phyloP scores from a whole-genome alignment of 164 flowering plant genomes.

The Vitis amurensis region DNA sequence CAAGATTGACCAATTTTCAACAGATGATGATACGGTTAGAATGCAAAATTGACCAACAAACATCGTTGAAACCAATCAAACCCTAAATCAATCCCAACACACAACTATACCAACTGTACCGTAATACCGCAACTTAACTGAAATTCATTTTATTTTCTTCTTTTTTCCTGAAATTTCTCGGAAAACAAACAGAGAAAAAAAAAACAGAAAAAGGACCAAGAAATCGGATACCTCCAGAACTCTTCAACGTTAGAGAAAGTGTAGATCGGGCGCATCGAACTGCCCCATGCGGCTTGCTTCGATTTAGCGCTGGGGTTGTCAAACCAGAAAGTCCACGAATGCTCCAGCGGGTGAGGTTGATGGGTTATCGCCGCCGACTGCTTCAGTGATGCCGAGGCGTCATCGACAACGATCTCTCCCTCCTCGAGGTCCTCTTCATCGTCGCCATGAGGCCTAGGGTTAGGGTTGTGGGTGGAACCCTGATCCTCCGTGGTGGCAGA shows the following conservation, averaged over 20 bases:
- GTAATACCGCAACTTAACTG: no score
- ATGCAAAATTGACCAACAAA: no score
- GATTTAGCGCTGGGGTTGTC: conserved; percentile 63
- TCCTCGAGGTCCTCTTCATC: conserved; percentile 52
- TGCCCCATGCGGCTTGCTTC: conserved; percentile 78
- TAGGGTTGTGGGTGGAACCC: conserved; percentile 2
- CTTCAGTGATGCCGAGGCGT: conserved; percentile 20
- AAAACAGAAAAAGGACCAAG: not conserved
- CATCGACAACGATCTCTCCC: conserved; percentile 63
- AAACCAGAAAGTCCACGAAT: conserved; percentile 96
- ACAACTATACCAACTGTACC: no score
- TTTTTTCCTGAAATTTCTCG: not conserved
- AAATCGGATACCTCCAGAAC: conserved; percentile 70
- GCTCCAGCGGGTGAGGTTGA: conserved; percentile 60
- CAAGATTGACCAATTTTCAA: no score
- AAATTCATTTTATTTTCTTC: not conserved
- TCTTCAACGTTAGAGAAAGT: conserved; percentile 81
- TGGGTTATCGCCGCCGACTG: conserved; percentile 10
- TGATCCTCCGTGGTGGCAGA: conserved; percentile 6
- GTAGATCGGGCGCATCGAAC: conserved; percentile 67
- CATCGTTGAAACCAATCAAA: no score
- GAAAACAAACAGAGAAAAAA: not conserved
- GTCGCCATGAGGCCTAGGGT: conserved; percentile 5
- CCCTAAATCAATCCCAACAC: no score
- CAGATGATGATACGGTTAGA: no score